phyloP scores from a whole-genome alignment of 1,284 basidiomycete genomes.

The Xanthoconium separans region DNA sequence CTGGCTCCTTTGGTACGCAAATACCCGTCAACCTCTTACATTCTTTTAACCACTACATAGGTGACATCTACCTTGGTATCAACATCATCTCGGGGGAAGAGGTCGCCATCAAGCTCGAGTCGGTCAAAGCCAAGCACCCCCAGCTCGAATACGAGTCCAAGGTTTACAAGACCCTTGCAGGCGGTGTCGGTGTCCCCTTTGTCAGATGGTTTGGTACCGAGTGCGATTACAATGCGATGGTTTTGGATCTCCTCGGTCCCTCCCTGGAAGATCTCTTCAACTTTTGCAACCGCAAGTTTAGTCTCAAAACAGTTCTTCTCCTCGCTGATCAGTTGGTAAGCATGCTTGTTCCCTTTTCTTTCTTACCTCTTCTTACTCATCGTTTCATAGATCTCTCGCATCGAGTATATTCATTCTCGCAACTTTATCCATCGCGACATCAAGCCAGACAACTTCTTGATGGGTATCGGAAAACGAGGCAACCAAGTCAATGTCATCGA shows the following conservation, averaged over 20 bases:
- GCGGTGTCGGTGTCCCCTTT: conserved; percentile 97
- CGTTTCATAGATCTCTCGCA: conserved; percentile 82
- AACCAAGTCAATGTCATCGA: conserved; percentile 99
- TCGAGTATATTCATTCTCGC: conserved; percentile 99
- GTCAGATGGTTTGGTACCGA: conserved; percentile 99
- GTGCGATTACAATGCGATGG: conserved; percentile 99
- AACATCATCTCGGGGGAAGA: conserved; percentile 99
- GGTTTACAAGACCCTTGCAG: conserved; percentile 96
- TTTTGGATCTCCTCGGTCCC: conserved; percentile 95
- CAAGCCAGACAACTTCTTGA: conserved; percentile 99
- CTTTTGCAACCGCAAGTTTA: conserved; percentile 99
- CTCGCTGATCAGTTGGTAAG: conserved; percentile 95
- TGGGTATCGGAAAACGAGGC: conserved; percentile 99
- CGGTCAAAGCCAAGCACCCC: conserved; percentile 99
- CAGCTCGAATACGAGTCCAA: conserved; percentile 99
- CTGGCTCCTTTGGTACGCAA: conserved; percentile 91
- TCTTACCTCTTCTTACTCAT: background rate
- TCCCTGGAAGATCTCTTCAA: conserved; percentile 99
- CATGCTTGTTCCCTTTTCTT: conserved; percentile 24
- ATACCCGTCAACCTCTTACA: background rate
- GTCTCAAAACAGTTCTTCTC: conserved; percentile 94
- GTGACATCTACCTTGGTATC: conserved; percentile 99
- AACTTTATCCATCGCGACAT: conserved; percentile 99
- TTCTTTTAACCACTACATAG: conserved; percentile 39
- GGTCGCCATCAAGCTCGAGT: conserved; percentile 99